Evolutionary conservation across 2,329 filamentous ascomycete genomes (phyloP).

Genomic region (Didymella exigua): DNA sequence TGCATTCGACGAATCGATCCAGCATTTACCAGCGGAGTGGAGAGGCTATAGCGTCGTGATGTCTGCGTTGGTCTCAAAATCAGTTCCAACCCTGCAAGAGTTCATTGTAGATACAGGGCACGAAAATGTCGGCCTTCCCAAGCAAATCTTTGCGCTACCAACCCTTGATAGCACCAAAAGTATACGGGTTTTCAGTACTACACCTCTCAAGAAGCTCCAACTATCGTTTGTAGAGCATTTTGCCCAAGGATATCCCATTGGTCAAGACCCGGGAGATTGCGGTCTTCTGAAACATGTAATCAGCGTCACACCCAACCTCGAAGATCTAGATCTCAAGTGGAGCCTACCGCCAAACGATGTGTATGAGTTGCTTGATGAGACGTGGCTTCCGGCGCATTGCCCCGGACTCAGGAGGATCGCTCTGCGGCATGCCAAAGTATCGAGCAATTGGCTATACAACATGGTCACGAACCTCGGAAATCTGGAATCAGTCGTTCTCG

Average conservation of each 20-base stretch:
- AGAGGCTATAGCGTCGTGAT: constrained; percentile 42
- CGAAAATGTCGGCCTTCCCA: constrained; percentile 10
- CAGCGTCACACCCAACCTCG: background rate
- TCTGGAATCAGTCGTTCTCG: background rate
- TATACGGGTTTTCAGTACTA: background rate
- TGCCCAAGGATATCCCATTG: background rate
- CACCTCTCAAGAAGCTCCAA: constrained; percentile 1
- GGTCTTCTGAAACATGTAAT: background rate
- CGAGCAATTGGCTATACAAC: background rate
- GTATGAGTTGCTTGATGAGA: background rate
- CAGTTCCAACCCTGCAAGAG: constrained; percentile 40
- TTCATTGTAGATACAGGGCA: constrained; percentile 42
- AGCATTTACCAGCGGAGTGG: constrained; percentile 23
- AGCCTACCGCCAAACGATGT: background rate
- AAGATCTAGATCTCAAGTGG: constrained; percentile 2
- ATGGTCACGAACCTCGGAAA: background rate
- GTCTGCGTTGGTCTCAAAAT: constrained; percentile 30
- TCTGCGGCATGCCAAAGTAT: background rate
- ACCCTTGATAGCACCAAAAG: constrained; percentile 17
- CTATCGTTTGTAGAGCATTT: background rate
- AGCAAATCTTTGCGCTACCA: constrained; percentile 6
- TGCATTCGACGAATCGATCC: background rate
- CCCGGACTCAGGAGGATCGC: background rate
- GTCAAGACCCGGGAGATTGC: background rate
- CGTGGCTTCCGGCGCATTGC: background rate